phyloP scores from a whole-genome alignment of 2,329 filamentous ascomycete genomes.

The Sphaerostilbella broomeana region DNA sequence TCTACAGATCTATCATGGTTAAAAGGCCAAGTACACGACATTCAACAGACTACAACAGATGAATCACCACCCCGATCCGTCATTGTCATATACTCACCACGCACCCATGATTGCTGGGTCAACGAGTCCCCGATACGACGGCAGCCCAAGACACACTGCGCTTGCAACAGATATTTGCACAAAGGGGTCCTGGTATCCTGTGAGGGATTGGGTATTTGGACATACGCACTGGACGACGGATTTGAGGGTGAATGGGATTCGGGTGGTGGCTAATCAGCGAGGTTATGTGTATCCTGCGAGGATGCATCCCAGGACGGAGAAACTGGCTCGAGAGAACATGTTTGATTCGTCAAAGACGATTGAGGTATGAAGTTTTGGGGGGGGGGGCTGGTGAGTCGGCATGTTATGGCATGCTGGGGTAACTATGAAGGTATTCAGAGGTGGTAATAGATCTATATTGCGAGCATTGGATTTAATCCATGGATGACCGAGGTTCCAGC shows the following conservation, averaged over 20 bases:
- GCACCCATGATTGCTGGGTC: conserved; percentile 45
- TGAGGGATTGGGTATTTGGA: conserved; percentile 40
- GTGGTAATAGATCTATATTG: too few relatives aligned
- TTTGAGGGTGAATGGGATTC: conserved; percentile 26
- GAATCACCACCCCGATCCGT: conserved; percentile 19
- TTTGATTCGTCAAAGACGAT: background rate
- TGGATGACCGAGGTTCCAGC: too few relatives aligned
- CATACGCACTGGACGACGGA: conserved; percentile 42
- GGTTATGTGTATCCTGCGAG: conserved; percentile 30
- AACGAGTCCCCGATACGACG: conserved; percentile 41
- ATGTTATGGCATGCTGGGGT: too few relatives aligned
- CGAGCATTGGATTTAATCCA: too few relatives aligned
- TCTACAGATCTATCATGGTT: conserved; percentile 46
- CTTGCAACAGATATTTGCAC: conserved; percentile 45
- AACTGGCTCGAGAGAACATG: background rate
- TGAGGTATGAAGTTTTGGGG: background rate
- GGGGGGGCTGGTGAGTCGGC: too few relatives aligned
- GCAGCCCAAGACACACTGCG: conserved; percentile 40
- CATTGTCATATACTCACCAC: conserved; percentile 51
- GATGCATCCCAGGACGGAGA: background rate
- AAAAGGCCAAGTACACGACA: conserved; percentile 19
- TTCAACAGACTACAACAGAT: conserved; percentile 11
- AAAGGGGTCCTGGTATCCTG: conserved; percentile 24
- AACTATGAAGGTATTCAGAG: too few relatives aligned
- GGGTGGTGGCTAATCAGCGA: conserved; percentile 39